Percentiles rank a stretch among this genome's conserved stretches.
These are phyloP conservation scores for Haplosporangium gracile DNA, from an alignment of 192 early-diverging fungal species.

Conservation along the genomic window DNA sequence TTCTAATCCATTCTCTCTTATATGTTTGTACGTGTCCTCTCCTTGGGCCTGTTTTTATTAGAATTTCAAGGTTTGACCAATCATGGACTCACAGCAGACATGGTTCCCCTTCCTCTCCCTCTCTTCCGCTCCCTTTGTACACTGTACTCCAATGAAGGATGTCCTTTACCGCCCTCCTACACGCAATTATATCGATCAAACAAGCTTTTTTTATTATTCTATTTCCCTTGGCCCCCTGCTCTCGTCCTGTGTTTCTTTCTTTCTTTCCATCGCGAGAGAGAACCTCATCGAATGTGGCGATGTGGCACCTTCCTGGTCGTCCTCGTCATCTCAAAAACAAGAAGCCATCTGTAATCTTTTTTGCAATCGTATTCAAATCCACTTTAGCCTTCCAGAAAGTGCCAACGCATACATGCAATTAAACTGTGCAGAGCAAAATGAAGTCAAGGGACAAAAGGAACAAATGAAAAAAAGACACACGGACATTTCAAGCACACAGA, in stretches of 20 bases:
- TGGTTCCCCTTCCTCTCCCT: neutral
- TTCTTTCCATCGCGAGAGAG: neutral
- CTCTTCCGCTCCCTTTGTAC: neutral
- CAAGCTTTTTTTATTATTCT: neutral
- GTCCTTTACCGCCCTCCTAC: neutral
- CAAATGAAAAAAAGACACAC: neutral
- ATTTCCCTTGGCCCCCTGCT: neutral
- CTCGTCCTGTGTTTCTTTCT: neutral
- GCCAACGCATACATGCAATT: neutral
- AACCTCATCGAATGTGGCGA: neutral
- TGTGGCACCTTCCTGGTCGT: neutral
- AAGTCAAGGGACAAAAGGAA: neutral
- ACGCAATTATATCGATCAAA: neutral
- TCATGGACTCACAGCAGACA: conserved; percentile 7
- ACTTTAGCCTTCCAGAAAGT: neutral
- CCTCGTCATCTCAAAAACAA: neutral
- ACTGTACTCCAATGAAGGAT: neutral
- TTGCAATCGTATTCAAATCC: too few relatives aligned
- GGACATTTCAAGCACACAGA: neutral
- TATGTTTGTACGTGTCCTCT: neutral
- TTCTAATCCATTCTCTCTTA: neutral
- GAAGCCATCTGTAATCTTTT: neutral
- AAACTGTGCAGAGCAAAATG: too few relatives aligned
- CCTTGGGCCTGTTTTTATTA: neutral
- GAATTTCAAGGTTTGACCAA: neutral